phyloP scores from a whole-genome alignment of 208 protist genomes.

The Trypanosoma vivax region DNA sequence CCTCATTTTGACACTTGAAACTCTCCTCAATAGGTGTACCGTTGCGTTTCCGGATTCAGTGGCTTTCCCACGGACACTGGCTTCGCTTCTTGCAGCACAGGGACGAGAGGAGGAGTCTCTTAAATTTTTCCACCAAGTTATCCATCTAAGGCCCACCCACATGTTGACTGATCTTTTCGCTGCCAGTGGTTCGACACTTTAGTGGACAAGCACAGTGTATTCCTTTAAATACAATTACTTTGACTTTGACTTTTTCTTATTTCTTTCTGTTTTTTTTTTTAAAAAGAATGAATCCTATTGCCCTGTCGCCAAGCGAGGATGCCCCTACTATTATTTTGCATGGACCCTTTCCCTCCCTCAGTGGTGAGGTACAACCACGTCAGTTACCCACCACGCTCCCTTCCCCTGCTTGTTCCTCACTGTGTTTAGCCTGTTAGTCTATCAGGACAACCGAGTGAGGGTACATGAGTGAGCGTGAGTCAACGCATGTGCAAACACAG shows the following conservation, averaged over 20 bases:
- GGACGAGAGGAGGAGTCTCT: conserved; percentile 9
- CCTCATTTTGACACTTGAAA: conserved; percentile 1
- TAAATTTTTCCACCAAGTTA: conserved; percentile 4
- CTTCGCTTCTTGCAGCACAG: conserved; percentile 7
- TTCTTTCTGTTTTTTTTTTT: conserved; percentile 5
- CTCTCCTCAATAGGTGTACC: conserved; percentile 2
- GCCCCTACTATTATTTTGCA: no score
- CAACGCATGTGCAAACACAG: no score
- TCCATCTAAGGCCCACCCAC: conserved; percentile 9
- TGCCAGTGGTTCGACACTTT: background rate
- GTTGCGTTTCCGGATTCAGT: background rate
- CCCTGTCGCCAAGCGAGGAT: no score
- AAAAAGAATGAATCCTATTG: background rate
- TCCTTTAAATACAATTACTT: background rate
- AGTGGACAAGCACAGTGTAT: background rate
- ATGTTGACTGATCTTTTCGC: background rate
- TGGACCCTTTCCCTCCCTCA: no score
- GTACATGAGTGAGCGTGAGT: no score
- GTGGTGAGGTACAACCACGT: no score
- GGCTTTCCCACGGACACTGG: conserved; percentile 6
- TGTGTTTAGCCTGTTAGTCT: no score
- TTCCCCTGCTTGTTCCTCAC: no score
- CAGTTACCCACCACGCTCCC: no score
- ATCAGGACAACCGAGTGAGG: no score
- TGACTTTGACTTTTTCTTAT: conserved; percentile 1